phyloP scores from a whole-genome alignment of 2,329 filamentous ascomycete species.

The Colletotrichum phormii region DNA sequence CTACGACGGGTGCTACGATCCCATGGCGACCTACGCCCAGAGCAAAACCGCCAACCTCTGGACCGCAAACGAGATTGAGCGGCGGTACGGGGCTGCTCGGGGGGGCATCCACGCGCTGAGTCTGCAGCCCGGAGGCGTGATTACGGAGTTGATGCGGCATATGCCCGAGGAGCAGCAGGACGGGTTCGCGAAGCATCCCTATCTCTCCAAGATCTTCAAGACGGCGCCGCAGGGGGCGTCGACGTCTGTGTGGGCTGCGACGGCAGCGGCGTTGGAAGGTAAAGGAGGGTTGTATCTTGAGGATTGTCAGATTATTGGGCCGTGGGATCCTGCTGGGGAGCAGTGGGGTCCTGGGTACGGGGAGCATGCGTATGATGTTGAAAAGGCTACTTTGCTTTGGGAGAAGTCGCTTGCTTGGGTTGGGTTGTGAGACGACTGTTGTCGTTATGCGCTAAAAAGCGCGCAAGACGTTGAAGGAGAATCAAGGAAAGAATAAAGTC shows the following conservation, averaged over 20 bases:
- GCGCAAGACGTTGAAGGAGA: too few species aligned
- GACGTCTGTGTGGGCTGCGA: background rate
- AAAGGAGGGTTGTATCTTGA: background rate
- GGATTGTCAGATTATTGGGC: background rate
- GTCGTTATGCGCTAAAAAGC: too few species aligned
- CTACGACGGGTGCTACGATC: too few species aligned
- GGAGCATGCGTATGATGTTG: background rate
- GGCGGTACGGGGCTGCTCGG: background rate
- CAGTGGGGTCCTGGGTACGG: background rate
- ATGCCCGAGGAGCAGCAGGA: too few species aligned
- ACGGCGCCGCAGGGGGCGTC: constrained; percentile 18
- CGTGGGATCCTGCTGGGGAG: background rate
- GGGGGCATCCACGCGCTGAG: background rate
- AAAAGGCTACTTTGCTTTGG: background rate
- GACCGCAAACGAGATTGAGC: background rate
- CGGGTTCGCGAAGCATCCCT: background rate
- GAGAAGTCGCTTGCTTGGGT: background rate
- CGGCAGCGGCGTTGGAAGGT: background rate
- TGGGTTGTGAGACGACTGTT: too few species aligned
- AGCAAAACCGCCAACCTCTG: background rate
- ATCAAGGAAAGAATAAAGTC: too few species aligned
- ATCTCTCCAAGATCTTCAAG: constrained; percentile 25
- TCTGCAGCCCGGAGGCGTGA: background rate
- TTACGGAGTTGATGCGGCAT: too few species aligned
- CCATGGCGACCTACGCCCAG: background rate